Conservation (phyloP, 1,284 basidiomycete species). For the Papiliotrema terrestris region DNA sequence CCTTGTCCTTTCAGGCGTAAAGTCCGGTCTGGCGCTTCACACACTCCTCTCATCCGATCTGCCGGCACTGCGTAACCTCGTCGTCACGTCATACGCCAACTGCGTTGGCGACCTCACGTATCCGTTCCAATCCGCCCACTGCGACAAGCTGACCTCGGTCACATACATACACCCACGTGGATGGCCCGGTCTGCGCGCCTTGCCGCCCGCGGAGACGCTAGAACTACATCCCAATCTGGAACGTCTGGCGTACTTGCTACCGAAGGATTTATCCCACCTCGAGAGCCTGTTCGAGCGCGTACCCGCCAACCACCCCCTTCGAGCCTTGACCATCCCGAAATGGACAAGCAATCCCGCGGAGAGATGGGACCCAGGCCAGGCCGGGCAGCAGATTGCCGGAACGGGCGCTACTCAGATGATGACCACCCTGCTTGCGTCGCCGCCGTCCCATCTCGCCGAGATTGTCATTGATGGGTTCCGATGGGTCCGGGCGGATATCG, state of each 20-base stretch:
- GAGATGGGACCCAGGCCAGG: background rate
- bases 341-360: slow-evolving; percentile 2
- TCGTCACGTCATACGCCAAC: slow-evolving; percentile 62
- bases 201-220: slow-evolving; percentile 56
- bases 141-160: slow-evolving; percentile 59
- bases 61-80: slow-evolving; percentile 63
- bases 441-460: slow-evolving; percentile 8
- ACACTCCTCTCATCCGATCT: slow-evolving; percentile 61
- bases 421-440: slow-evolving; percentile 3
- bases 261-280: slow-evolving; percentile 14
- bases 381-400: background rate
- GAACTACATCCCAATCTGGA: slow-evolving; percentile 43
- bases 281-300: slow-evolving; percentile 1
- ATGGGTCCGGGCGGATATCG: slow-evolving; percentile 37
- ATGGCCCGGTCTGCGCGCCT: slow-evolving; percentile 63
- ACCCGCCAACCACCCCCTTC: slow-evolving; percentile 27
- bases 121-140: slow-evolving; percentile 63
- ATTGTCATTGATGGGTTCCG: slow-evolving; percentile 40
- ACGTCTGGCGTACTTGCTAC: slow-evolving; percentile 32
- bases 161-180: slow-evolving; percentile 65
- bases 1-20: slow-evolving; percentile 64
- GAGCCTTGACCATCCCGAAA: slow-evolving; percentile 1
- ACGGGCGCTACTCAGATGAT: slow-evolving; percentile 17
- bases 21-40: slow-evolving; percentile 61
- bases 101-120: slow-evolving; percentile 51